Conservation (phyloP, 2,329 filamentous ascomycete genomes). For the Alternaria sp. region DNA sequence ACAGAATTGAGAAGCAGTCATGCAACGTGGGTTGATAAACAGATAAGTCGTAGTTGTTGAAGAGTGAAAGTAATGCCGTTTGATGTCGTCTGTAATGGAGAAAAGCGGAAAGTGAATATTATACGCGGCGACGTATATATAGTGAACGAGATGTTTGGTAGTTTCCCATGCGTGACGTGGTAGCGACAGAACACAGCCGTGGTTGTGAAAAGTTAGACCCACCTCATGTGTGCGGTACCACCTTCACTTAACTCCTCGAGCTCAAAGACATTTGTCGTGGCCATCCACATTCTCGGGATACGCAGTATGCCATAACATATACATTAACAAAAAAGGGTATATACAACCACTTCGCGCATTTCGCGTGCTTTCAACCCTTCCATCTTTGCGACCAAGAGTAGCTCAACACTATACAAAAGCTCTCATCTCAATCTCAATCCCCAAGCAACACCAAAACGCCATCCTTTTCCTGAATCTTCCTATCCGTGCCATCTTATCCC, state of each 20-base stretch:
- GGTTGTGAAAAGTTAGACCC: background rate
- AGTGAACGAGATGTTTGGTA: background rate
- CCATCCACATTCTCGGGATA: background rate
- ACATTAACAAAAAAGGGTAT: slow-evolving; percentile 2
- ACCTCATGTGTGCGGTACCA: background rate
- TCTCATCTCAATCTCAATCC: background rate
- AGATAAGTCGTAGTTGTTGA: background rate
- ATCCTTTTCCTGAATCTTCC: background rate
- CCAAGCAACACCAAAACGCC: background rate
- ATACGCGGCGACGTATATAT: background rate
- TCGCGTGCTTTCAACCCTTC: background rate
- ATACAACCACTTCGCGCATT: background rate
- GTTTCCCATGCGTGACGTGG: background rate
- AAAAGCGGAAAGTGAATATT: background rate
- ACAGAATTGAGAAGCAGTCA: background rate
- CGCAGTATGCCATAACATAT: background rate
- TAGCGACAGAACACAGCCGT: background rate
- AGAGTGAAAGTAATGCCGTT: background rate
- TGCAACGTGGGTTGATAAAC: background rate
- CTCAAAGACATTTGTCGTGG: background rate
- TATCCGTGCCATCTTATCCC: background rate
- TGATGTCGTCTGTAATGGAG: background rate
- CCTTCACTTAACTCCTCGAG: background rate
- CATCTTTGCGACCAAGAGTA: background rate
- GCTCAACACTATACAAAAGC: background rate